These are phyloP conservation scores for Astraeus odoratus DNA, from an alignment of 768 basidiomycete genomes.

Conservation along the genomic window DNA sequence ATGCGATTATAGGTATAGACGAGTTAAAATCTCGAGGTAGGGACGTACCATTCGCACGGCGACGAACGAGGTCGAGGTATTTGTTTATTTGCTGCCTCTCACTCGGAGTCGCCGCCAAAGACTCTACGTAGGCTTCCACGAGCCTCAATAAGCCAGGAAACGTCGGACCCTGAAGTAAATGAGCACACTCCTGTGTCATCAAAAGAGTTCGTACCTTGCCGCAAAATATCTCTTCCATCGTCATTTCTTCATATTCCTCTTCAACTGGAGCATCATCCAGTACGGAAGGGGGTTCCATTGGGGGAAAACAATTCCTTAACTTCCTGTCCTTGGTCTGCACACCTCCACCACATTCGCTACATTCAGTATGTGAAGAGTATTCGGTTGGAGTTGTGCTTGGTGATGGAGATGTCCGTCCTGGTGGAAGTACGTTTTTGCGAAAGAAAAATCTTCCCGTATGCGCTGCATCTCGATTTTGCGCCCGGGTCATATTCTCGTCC, in stretches of 20 bases:
- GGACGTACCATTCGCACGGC: constrained; percentile 68
- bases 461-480: constrained; percentile 79
- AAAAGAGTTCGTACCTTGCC: constrained; percentile 55
- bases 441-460: constrained; percentile 78
- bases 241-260: constrained; percentile 90
- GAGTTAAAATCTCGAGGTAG: constrained; percentile 5
- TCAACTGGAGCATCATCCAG: constrained; percentile 51
- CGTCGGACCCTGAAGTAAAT: constrained; percentile 38
- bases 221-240: constrained; percentile 86
- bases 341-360: constrained; percentile 23
- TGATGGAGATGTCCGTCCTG: constrained; percentile 29
- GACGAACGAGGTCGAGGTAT: constrained; percentile 76
- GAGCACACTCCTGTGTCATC: background rate
- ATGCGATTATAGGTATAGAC: constrained; percentile 4
- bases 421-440: constrained; percentile 76
- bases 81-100: constrained; percentile 57
- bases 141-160: constrained; percentile 82
- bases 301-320: constrained; percentile 67
- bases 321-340: constrained; percentile 52
- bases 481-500: constrained; percentile 92
- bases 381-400: constrained; percentile 41
- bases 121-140: constrained; percentile 78
- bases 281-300: constrained; percentile 39
- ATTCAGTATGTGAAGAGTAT: constrained; percentile 30
- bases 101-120: constrained; percentile 64